phyloP scores from a whole-genome alignment of 345 rosid species.

The Pelargonium nanum region DNA sequence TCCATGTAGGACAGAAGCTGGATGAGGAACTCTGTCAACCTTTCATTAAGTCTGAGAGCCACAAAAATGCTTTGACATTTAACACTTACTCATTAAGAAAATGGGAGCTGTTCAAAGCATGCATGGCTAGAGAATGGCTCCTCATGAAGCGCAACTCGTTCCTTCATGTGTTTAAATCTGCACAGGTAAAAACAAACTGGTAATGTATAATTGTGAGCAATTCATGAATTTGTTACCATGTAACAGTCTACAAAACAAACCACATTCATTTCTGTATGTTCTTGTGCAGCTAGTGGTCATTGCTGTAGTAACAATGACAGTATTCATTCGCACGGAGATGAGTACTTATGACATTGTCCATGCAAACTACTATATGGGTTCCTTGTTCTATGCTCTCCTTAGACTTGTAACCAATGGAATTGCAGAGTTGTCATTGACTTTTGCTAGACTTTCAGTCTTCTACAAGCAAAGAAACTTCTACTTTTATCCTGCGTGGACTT shows the following conservation, averaged over 20 bases:
- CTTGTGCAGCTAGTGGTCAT: slow-evolving; percentile 26
- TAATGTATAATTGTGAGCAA: no score
- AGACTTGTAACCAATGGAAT: slow-evolving; percentile 26
- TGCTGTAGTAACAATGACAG: slow-evolving; percentile 29
- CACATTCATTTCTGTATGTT: slow-evolving; percentile 5
- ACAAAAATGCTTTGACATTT: slow-evolving; percentile 33
- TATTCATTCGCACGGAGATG: slow-evolving; percentile 29
- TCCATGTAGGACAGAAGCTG: slow-evolving; percentile 27
- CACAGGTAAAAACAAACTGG: slow-evolving; percentile 21
- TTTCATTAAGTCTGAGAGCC: slow-evolving; percentile 21
- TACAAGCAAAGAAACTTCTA: slow-evolving; percentile 36
- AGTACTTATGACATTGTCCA: slow-evolving; percentile 20
- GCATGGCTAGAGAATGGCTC: slow-evolving; percentile 51
- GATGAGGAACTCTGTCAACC: slow-evolving; percentile 32
- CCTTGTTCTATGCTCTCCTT: slow-evolving; percentile 31
- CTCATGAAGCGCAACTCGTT: slow-evolving; percentile 45
- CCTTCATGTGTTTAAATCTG: slow-evolving; percentile 28
- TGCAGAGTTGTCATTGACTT: slow-evolving; percentile 30
- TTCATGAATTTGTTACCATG: no score
- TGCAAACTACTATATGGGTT: slow-evolving; percentile 25
- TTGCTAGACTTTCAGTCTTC: slow-evolving; percentile 33
- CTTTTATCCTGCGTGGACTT: slow-evolving; percentile 49
- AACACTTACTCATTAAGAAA: slow-evolving; percentile 33
- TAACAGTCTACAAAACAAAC: background rate
- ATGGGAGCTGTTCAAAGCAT: slow-evolving; percentile 53